Evolutionary conservation across 805 yeast species (phyloP).

Genomic region (Pichia scutulata): DNA sequence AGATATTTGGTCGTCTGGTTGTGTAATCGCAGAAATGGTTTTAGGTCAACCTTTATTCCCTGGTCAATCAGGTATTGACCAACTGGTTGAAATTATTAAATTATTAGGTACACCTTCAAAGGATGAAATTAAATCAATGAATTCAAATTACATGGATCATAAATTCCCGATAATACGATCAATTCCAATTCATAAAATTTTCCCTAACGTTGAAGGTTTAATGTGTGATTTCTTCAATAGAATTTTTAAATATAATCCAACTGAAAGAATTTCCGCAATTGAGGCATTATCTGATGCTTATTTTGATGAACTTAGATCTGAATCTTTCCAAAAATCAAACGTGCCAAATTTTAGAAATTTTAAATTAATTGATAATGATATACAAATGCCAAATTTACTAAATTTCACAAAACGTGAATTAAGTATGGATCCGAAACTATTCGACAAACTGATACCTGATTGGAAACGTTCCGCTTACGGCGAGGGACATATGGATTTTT

Average conservation of each 20-base stretch:
- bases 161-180: constrained; percentile 84
- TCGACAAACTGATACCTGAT: constrained; percentile 35
- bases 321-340: constrained; percentile 11
- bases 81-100: constrained; percentile 91
- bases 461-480: constrained; percentile 20
- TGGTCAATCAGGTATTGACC: constrained; percentile 97
- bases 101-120: constrained; percentile 91
- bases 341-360: constrained; percentile 34
- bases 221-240: constrained; percentile 48
- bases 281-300: constrained; percentile 45
- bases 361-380: constrained; percentile 28
- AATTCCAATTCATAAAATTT: constrained; percentile 61
- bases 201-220: constrained; percentile 47
- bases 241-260: constrained; percentile 63
- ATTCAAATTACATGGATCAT: constrained; percentile 95
- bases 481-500: neutral
- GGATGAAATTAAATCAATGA: constrained; percentile 90
- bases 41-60: constrained; percentile 97
- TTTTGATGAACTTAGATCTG: constrained; percentile 45
- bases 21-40: constrained; percentile 95
- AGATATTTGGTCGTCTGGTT: constrained; percentile 96
- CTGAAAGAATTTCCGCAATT: constrained; percentile 52
- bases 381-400: constrained; percentile 39
- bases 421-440: constrained; percentile 35
- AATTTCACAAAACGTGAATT: constrained; percentile 47